Conservation (phyloP, 805 yeast species). For the Candida namnaoensis region DNA sequence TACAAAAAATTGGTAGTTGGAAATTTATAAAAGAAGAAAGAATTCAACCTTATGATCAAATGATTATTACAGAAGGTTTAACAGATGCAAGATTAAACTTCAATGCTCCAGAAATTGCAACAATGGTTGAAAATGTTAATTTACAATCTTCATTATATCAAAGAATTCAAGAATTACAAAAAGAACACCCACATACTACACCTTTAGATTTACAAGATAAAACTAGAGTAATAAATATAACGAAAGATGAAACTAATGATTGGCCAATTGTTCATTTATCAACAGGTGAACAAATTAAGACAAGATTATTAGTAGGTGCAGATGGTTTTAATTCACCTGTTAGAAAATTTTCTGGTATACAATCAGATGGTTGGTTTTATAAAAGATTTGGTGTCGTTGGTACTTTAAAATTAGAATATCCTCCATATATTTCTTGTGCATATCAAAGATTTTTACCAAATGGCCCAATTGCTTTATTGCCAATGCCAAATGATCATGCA, state of each 20-base stretch:
- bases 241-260: constrained; percentile 28
- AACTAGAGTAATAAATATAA: constrained; percentile 57
- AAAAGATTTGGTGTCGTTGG: constrained; percentile 90
- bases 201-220: constrained; percentile 45
- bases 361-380: constrained; percentile 89
- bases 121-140: constrained; percentile 84
- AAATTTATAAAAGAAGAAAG: constrained; percentile 58
- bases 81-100: constrained; percentile 65
- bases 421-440: constrained; percentile 64
- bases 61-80: constrained; percentile 80
- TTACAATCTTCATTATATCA: constrained; percentile 66
- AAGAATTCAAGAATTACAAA: constrained; percentile 36
- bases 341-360: constrained; percentile 69
- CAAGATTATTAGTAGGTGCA: constrained; percentile 85
- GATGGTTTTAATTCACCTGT: constrained; percentile 96
- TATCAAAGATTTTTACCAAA: constrained; percentile 90
- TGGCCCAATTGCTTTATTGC: constrained; percentile 90
- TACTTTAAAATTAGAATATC: constrained; percentile 65
- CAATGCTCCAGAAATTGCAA: constrained; percentile 58
- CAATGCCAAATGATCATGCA: constrained; percentile 81
- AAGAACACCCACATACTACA: constrained; percentile 11
- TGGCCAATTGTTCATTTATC: constrained; percentile 76
- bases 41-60: constrained; percentile 69
- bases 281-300: constrained; percentile 52
- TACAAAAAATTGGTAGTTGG: constrained; percentile 73